These are phyloP conservation scores for Neoscytalidium dimidiatum DNA, from an alignment of 2,329 filamentous ascomycete species.

Conservation along the genomic window DNA sequence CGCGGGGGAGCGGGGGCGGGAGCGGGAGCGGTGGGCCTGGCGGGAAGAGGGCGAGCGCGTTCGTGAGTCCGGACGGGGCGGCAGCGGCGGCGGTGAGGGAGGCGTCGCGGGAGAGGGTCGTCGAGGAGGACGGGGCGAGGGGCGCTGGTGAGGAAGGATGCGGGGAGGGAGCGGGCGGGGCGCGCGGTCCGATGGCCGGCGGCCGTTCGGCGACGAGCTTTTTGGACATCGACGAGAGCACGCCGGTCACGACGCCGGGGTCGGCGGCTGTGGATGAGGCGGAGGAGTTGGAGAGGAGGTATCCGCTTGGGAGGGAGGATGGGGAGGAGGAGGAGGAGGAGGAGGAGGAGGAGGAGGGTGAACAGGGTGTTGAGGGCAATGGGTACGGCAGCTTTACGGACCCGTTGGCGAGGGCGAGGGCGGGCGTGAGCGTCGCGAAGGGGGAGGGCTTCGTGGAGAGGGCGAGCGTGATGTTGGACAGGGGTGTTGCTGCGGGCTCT, in stretches of 20 bases:
- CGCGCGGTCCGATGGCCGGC: too few relatives aligned
- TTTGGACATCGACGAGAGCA: background rate
- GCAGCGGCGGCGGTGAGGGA: background rate
- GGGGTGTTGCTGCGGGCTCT: background rate
- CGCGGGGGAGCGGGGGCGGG: background rate
- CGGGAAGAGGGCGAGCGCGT: background rate
- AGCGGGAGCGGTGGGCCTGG: background rate
- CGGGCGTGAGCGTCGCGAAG: constrained; percentile 9
- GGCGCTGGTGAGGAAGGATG: too few relatives aligned
- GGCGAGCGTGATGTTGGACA: background rate
- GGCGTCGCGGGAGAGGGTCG: background rate
- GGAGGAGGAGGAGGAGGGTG: background rate
- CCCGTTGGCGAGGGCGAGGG: constrained; percentile 5
- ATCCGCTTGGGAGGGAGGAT: background rate
- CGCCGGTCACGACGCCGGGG: background rate
- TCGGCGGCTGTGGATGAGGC: background rate
- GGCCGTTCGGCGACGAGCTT: background rate
- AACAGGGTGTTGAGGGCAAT: background rate
- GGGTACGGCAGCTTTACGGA: background rate
- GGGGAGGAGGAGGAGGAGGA: background rate
- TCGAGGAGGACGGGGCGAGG: background rate
- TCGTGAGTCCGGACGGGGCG: background rate
- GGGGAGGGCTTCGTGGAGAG: background rate
- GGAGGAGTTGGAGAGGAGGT: background rate
- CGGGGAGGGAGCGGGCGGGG: background rate